phyloP scores from a whole-genome alignment of 139 green algal genomes.

The Micromonas pusilla region DNA sequence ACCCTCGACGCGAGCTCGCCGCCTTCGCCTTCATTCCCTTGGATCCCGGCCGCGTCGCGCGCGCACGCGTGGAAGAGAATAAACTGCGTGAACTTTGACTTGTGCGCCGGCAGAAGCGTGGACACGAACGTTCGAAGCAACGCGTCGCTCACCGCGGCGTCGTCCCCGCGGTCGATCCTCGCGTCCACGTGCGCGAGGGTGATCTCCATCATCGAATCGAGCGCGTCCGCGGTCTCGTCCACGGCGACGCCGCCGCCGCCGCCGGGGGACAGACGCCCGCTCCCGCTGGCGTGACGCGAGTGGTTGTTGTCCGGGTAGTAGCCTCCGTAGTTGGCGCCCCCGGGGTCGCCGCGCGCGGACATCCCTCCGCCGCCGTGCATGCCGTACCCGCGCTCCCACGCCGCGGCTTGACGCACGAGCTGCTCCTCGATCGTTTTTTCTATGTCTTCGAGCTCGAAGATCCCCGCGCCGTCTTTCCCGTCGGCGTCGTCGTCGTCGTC shows the following conservation, averaged over 20 bases:
- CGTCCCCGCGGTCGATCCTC: not conserved
- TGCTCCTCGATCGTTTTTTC: conserved; percentile 4
- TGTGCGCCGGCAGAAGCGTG: conserved; percentile 63
- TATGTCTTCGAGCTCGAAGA: conserved; percentile 49
- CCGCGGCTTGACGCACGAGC: not conserved
- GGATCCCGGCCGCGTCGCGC: not conserved
- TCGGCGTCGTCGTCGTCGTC: conserved; percentile 4
- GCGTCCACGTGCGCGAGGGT: conserved; percentile 34
- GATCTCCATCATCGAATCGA: conserved; percentile 82
- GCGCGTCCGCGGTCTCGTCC: conserved; percentile 58
- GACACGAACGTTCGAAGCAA: conserved; percentile 61
- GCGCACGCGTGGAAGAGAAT: conserved; percentile 60
- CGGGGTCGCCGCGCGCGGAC: too few species aligned
- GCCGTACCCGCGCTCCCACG: not conserved
- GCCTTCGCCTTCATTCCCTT: too few species aligned
- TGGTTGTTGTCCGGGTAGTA: not conserved
- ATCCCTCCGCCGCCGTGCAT: not conserved
- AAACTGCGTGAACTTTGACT: conserved; percentile 85
- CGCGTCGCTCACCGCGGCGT: conserved; percentile 28
- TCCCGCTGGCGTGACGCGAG: conserved; percentile 38
- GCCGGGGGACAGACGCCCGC: conserved; percentile 35
- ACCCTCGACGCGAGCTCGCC: too few species aligned
- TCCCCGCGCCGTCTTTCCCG: conserved; percentile 40
- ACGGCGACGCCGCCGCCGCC: not conserved
- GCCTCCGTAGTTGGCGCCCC: too few species aligned